phyloP scores from a whole-genome alignment of 2,329 filamentous ascomycete genomes.

The Pezizomycotina sp. region DNA sequence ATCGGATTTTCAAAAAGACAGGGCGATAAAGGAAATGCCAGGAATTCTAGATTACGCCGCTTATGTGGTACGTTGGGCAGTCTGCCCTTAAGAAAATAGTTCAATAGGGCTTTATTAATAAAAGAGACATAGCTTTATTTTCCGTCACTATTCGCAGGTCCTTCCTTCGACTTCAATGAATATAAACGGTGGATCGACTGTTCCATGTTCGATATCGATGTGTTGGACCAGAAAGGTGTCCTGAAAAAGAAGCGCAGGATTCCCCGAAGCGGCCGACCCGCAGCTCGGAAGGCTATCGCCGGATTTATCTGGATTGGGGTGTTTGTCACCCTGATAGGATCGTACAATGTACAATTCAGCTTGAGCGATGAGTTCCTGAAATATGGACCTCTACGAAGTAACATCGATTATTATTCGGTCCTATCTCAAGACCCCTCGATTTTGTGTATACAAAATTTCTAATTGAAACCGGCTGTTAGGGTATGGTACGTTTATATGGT shows the following conservation, averaged over 20 bases:
- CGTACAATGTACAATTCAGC: constrained; percentile 48
- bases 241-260: constrained; percentile 85
- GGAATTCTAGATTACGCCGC: constrained; percentile 63
- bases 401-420: background rate
- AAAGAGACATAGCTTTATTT: constrained; percentile 52
- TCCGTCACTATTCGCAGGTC: constrained; percentile 72
- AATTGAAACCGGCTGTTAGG: constrained; percentile 10
- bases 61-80: constrained; percentile 49
- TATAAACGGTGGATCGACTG: constrained; percentile 87
- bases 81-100: too few relatives aligned
- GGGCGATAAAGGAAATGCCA: constrained; percentile 60
- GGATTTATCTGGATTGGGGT: constrained; percentile 65
- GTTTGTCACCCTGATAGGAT: constrained; percentile 55
- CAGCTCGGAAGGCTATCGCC: constrained; percentile 53
- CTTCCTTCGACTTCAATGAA: constrained; percentile 86
- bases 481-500: constrained; percentile 72
- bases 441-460: background rate
- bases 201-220: constrained; percentile 75
- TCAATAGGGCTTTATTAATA: too few relatives aligned
- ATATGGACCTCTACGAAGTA: constrained; percentile 47
- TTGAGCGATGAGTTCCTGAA: constrained; percentile 49
- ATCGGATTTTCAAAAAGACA: constrained; percentile 72
- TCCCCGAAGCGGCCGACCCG: constrained; percentile 74
- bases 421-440: too few relatives aligned
- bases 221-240: constrained; percentile 74